Conservation (phyloP, 1,284 basidiomycete species). For the Chondrostereum purpureum region DNA sequence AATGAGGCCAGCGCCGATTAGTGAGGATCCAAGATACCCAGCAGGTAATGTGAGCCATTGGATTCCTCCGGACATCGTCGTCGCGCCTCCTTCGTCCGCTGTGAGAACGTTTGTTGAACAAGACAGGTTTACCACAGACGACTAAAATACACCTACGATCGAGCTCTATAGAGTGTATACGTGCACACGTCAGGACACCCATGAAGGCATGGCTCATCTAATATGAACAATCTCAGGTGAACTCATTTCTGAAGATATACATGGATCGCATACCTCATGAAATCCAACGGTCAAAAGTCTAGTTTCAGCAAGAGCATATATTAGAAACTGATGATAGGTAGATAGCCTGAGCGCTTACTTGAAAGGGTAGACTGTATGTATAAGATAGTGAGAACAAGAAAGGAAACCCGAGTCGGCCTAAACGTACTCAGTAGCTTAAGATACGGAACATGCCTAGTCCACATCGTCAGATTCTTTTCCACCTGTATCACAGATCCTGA, state of each 20-base stretch:
- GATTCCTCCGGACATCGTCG: slow-evolving; percentile 90
- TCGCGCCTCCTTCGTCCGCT: slow-evolving; percentile 92
- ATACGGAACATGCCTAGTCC: slow-evolving; percentile 67
- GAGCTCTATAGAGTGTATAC: slow-evolving; percentile 82
- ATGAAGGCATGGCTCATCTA: slow-evolving; percentile 82
- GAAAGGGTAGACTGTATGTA: slow-evolving; percentile 77
- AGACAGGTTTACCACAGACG: slow-evolving; percentile 11
- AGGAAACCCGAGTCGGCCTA: neutral
- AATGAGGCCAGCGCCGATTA: slow-evolving; percentile 87
- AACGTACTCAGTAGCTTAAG: slow-evolving; percentile 57
- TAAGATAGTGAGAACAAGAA: slow-evolving; percentile 8
- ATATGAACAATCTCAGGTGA: too few species aligned
- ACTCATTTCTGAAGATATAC: too few species aligned
- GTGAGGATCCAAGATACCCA: slow-evolving; percentile 86
- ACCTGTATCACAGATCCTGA: slow-evolving; percentile 13
- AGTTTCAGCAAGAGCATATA: slow-evolving; percentile 7
- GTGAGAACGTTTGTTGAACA: slow-evolving; percentile 19
- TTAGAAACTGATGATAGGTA: slow-evolving; percentile 9
- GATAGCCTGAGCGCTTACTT: slow-evolving; percentile 49
- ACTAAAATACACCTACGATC: slow-evolving; percentile 53
- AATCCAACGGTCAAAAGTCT: slow-evolving; percentile 82
- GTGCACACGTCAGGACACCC: slow-evolving; percentile 85
- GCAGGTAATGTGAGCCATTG: slow-evolving; percentile 82
- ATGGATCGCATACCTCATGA: slow-evolving; percentile 88
- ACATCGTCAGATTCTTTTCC: neutral